phyloP scores from a whole-genome alignment of 306 rosid genomes.

The Heteromeles arbutifolia region DNA sequence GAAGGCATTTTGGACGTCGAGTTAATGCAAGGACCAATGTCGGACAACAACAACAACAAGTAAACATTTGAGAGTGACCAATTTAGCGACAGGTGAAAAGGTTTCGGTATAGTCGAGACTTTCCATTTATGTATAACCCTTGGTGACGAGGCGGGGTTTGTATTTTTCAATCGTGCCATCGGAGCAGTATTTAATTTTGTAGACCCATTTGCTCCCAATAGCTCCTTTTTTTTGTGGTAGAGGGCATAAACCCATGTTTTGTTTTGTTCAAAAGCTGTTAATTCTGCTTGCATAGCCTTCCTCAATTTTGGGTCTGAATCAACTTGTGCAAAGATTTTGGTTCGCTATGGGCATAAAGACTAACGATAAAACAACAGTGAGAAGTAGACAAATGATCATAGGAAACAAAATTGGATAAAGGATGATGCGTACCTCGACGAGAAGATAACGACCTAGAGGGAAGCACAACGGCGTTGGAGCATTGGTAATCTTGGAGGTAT shows the following conservation, averaged over 20 bases:
- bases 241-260: not conserved
- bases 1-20: no score
- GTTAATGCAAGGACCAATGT: no score
- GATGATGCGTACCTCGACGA: not conserved
- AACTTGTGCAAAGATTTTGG: no score
- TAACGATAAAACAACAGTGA: no score
- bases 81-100: not conserved
- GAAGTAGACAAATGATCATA: no score
- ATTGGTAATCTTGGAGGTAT: not conserved
- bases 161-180: not conserved
- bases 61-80: not conserved
- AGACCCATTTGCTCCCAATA: not conserved
- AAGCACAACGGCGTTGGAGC: not conserved
- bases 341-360: no score
- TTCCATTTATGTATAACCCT: not conserved
- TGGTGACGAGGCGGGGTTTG: not conserved
- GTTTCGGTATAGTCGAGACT: not conserved
- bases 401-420: not conserved
- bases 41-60: accelerated
- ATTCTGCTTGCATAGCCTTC: no score
- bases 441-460: not conserved
- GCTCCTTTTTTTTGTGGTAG: not conserved
- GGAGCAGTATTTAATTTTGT: not conserved
- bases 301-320: no score
- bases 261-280: no score